These are phyloP conservation scores for Trichoderma hamatum DNA, from an alignment of 2,329 filamentous ascomycete species.

Conservation along the genomic window DNA sequence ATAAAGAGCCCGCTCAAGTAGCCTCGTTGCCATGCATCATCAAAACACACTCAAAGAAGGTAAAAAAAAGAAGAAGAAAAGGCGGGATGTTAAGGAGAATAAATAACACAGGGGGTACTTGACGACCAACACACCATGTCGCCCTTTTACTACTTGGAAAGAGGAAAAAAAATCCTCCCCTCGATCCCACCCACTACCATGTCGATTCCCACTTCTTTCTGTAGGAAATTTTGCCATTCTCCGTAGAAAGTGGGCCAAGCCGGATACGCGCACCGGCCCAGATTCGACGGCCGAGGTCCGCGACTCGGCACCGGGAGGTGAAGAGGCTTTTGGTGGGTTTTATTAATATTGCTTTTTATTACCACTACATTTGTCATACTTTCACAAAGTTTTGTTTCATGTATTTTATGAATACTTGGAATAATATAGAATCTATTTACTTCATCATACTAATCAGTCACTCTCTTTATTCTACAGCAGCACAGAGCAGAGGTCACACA, in stretches of 20 bases:
- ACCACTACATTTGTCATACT: not conserved
- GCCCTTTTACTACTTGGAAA: not conserved
- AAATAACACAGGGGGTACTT: constrained; percentile 12
- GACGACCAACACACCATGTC: not conserved
- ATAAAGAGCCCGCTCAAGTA: not conserved
- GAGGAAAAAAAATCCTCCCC: not conserved
- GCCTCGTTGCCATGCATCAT: not conserved
- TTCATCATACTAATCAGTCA: not conserved
- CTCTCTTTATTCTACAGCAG: not conserved
- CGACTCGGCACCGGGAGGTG: not conserved
- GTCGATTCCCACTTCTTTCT: constrained; percentile 2
- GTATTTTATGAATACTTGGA: not conserved
- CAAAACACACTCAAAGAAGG: not conserved
- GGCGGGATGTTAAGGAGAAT: not conserved
- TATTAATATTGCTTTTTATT: not conserved
- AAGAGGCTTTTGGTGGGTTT: no score
- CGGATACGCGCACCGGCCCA: constrained; percentile 10
- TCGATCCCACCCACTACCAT: not conserved
- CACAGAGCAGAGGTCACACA: not conserved
- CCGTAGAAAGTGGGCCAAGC: constrained; percentile 9
- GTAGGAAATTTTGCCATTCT: constrained; percentile 10
- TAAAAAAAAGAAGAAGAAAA: not conserved
- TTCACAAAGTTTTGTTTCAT: not conserved
- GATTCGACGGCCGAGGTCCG: constrained; percentile 19
- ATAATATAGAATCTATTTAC: not conserved